These are phyloP conservation scores for Kwoniella sp. DNA, from an alignment of 768 basidiomycete genomes.

Conservation along the genomic window DNA sequence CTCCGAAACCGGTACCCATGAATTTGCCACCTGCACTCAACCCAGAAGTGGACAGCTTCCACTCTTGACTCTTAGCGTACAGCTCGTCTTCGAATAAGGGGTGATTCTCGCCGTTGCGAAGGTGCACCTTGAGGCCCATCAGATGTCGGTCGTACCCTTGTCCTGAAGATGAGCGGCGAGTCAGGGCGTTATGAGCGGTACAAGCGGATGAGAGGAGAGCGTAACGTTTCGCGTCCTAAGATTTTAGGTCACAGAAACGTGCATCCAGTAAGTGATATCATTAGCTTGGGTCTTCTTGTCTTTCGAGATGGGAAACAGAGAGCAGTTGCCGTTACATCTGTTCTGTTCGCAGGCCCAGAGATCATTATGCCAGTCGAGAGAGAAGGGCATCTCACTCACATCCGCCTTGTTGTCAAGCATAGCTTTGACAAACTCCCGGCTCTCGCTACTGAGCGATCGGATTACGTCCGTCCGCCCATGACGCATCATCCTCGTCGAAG, in stretches of 20 bases:
- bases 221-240: slow-evolving; percentile 58
- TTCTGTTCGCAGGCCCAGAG: too few relatives aligned
- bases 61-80: slow-evolving; percentile 73
- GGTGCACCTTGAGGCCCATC: slow-evolving; percentile 74
- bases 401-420: slow-evolving; percentile 63
- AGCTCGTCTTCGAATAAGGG: slow-evolving; percentile 75
- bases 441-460: slow-evolving; percentile 71
- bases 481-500: slow-evolving; percentile 80
- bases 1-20: slow-evolving; percentile 89
- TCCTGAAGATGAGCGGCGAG: slow-evolving; percentile 76
- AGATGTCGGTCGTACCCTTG: slow-evolving; percentile 87
- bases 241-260: too few relatives aligned
- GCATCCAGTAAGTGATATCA: too few relatives aligned
- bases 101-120: slow-evolving; percentile 64
- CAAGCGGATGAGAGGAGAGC: slow-evolving; percentile 69
- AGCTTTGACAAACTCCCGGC: slow-evolving; percentile 72
- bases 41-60: slow-evolving; percentile 89
- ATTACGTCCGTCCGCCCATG: slow-evolving; percentile 90
- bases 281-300: too few relatives aligned
- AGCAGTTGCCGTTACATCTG: too few relatives aligned
- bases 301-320: too few relatives aligned
- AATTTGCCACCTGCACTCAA: slow-evolving; percentile 83
- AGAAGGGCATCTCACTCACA: slow-evolving; percentile 43
- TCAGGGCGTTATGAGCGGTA: slow-evolving; percentile 69
- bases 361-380: too few relatives aligned